phyloP scores from a whole-genome alignment of 1,284 basidiomycete genomes.

The Ustanciosporium gigantosporum region DNA sequence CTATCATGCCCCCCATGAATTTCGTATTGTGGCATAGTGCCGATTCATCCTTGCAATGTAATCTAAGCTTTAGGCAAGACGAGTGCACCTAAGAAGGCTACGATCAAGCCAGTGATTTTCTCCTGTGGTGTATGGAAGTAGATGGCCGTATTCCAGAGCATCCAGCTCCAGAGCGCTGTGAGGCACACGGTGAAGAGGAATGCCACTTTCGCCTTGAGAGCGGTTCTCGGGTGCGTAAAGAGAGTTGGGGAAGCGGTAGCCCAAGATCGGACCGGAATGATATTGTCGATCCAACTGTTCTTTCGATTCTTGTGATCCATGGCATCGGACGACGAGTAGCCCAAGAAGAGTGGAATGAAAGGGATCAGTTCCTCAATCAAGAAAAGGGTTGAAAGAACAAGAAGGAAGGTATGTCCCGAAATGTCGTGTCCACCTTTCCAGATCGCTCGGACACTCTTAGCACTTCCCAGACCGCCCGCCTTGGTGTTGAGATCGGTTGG shows the following conservation, averaged over 20 bases:
- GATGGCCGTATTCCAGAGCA: conserved; percentile 77
- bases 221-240: no score
- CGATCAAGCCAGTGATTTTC: conserved; percentile 76
- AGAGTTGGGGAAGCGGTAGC: neutral
- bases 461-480: neutral
- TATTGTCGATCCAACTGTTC: neutral
- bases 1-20: no score
- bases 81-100: conserved; percentile 46
- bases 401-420: conserved; percentile 89
- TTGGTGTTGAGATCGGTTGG: conserved; percentile 1
- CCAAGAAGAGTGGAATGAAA: conserved; percentile 58
- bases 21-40: no score
- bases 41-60: neutral
- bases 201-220: conserved; percentile 10
- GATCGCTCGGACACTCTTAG: conserved; percentile 19
- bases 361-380: conserved; percentile 74
- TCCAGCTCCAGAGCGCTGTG: conserved; percentile 74
- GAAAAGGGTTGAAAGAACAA: conserved; percentile 80
- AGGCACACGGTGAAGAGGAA: conserved; percentile 64
- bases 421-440: conserved; percentile 85
- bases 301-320: neutral
- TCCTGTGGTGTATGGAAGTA: conserved; percentile 89
- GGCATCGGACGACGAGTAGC: neutral
- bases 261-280: neutral
- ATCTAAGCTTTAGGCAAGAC: conserved; percentile 38